phyloP scores from a whole-genome alignment of 1,139 yeast genomes.

The Blastobotrys elegans region DNA sequence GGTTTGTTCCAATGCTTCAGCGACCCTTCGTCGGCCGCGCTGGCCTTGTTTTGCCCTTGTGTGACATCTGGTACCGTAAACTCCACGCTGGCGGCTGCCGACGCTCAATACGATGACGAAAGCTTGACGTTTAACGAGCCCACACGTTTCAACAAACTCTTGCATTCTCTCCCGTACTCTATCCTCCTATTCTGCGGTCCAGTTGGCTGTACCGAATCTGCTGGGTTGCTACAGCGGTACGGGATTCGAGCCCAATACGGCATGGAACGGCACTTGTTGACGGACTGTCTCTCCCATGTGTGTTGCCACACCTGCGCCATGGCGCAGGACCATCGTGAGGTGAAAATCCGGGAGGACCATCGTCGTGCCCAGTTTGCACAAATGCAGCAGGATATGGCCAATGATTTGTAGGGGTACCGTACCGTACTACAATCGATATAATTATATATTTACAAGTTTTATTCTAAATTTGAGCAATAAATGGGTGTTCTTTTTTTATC shows the following conservation, averaged over 20 bases:
- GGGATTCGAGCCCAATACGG: slow-evolving; percentile 17
- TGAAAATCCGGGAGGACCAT: slow-evolving; percentile 16
- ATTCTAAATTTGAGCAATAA: not conserved
- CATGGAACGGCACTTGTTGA: slow-evolving; percentile 10
- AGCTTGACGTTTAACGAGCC: not conserved
- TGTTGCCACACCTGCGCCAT: slow-evolving; percentile 20
- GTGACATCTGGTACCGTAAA: slow-evolving; percentile 18
- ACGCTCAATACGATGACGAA: not conserved
- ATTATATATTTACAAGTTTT: not conserved
- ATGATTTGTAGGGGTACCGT: slow-evolving; percentile 6
- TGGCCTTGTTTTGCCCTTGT: slow-evolving; percentile 19
- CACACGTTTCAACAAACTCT: slow-evolving; percentile 7
- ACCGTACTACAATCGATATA: not conserved
- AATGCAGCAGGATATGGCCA: slow-evolving; percentile 6
- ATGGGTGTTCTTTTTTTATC: slow-evolving; percentile 12
- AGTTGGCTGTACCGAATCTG: slow-evolving; percentile 7
- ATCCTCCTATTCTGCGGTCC: slow-evolving; percentile 11
- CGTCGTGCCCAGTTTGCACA: slow-evolving; percentile 9
- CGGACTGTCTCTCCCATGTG: slow-evolving; percentile 16
- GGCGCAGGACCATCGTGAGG: slow-evolving; percentile 23
- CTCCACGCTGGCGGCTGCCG: slow-evolving; percentile 11
- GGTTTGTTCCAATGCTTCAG: slow-evolving; percentile 19
- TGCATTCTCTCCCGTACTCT: slow-evolving; percentile 15
- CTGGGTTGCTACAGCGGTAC: slow-evolving; percentile 17
- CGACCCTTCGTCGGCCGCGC: slow-evolving; percentile 11